Percentiles rank a stretch among this genome's conserved stretches.
phyloP scores from a whole-genome alignment of 257 asterid species.

The Rubia yunnanensis region DNA sequence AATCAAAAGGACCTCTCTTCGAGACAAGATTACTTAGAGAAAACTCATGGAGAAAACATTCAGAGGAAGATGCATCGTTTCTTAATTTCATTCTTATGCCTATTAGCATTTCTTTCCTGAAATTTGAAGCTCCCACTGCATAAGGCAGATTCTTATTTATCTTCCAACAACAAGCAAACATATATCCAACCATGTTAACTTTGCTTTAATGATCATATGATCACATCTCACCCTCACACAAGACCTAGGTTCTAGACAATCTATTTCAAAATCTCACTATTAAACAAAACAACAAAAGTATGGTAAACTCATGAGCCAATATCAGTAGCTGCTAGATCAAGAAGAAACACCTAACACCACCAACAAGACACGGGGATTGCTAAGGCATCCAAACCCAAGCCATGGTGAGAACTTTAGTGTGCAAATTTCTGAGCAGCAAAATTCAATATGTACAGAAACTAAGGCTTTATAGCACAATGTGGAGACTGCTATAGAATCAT shows the following conservation, averaged over 20 bases:
- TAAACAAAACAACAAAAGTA: not conserved
- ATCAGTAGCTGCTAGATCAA: not conserved
- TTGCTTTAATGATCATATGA: too few species aligned
- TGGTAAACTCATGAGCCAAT: not conserved
- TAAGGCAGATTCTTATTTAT: not conserved
- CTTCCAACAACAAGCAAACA: not conserved
- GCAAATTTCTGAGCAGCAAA: constrained; percentile 1
- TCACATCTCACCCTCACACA: too few species aligned
- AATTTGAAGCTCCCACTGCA: not conserved
- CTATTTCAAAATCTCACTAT: not conserved
- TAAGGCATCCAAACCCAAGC: not conserved
- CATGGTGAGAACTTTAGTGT: not conserved
- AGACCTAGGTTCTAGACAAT: not conserved
- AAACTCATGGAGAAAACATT: not conserved
- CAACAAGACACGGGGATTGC: not conserved
- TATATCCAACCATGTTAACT: too few species aligned
- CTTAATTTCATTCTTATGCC: not conserved
- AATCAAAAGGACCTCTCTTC: not conserved
- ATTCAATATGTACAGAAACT: too few species aligned
- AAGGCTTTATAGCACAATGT: not conserved
- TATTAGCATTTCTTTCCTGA: not conserved
- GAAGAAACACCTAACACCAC: not conserved
- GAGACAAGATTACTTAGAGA: not conserved
- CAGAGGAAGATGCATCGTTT: not conserved
- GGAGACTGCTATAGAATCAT: not conserved